Base-by-base conservation (phyloP, 2,329 filamentous ascomycete species). In the Fusarium sp. region DNA sequence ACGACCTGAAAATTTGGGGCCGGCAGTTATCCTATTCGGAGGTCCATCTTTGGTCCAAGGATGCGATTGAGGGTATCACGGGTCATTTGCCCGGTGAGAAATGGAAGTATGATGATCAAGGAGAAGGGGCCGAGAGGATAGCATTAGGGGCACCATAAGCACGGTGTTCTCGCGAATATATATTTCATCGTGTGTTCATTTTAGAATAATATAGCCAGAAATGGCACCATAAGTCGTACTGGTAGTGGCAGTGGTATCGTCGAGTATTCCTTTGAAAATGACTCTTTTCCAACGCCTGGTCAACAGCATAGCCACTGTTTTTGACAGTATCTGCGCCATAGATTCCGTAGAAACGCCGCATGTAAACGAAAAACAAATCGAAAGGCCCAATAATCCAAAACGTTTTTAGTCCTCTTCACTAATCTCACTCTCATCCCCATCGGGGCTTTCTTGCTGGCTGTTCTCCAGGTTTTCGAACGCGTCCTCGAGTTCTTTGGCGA, bases 361-460 rank as follows among this genome's bases (percentile, higher is more conserved):
- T 57, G 39, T 63, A 63, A 47, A 42, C 45, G 42, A 55, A 61
- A 69, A 31, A 52, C 59, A 49, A 36, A 59, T 31, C 42, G 7
- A 54, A 38, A 39, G 51, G 24, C 36, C 47, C 26, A 38, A 63
- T 15, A 33, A 15, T 44, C 36, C 28, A 28, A 57, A 44, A 6
- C 11, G 28, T 72, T 81, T 36, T 75, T 82, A 92, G 78, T 92
- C 90, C 79, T 92, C 90, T 79, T 92, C 90, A 73, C 90, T 92
- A 61, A 92, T 90, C 75, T 91, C 89, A 73, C 90, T 92, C 80
- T 92, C 90, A 59, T 90, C 89, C 44, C 85, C 87, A 33, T 86
- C 85, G 35, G 85, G 83, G 69, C 83, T 87, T 41, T 84, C 87
- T 33, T 87, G 84, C 69, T 87, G 83, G 74, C 85, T 82, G 41